A percentile compares a stretch with the other conserved stretches of the same genome.
phyloP scores from a whole-genome alignment of 1,139 yeast genomes.

The Suhomyces ambrosiae region DNA sequence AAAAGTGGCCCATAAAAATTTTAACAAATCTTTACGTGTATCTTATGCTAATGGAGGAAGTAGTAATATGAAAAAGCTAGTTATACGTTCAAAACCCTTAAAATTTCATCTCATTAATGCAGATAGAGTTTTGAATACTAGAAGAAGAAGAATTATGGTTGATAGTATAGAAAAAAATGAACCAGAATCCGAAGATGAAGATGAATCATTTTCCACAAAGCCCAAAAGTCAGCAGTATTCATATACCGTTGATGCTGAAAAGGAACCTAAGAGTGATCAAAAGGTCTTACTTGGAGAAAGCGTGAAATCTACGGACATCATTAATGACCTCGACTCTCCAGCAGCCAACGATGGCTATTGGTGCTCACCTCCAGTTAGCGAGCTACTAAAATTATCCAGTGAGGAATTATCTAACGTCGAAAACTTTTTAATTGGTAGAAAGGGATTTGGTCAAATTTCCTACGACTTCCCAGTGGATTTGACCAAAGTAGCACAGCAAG shows the following conservation, averaged over 20 bases:
- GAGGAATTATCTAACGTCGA: slow-evolving; percentile 60
- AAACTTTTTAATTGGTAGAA: slow-evolving; percentile 75
- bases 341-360: slow-evolving; percentile 59
- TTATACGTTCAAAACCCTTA: slow-evolving; percentile 45
- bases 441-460: slow-evolving; percentile 73
- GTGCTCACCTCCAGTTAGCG: slow-evolving; percentile 72
- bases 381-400: slow-evolving; percentile 48
- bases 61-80: slow-evolving; percentile 35
- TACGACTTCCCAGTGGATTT: slow-evolving; percentile 76
- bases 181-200: slow-evolving; percentile 24
- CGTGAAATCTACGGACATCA: slow-evolving; percentile 11
- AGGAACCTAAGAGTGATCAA: slow-evolving; percentile 2
- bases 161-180: slow-evolving; percentile 17
- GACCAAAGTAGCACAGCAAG: slow-evolving; percentile 30
- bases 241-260: slow-evolving; percentile 14
- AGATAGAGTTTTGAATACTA: slow-evolving; percentile 41
- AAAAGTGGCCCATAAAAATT: slow-evolving; percentile 2
- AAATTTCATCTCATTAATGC: slow-evolving; percentile 49
- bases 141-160: slow-evolving; percentile 34
- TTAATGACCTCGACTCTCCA: slow-evolving; percentile 11
- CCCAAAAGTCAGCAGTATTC: slow-evolving; percentile 19
- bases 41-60: slow-evolving; percentile 14
- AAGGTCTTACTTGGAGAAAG: slow-evolving; percentile 15
- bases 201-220: slow-evolving; percentile 21
- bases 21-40: slow-evolving; percentile 14